Conservation (phyloP, 176 grass and related monocot genomes). For the Phoenix dactylifera region DNA sequence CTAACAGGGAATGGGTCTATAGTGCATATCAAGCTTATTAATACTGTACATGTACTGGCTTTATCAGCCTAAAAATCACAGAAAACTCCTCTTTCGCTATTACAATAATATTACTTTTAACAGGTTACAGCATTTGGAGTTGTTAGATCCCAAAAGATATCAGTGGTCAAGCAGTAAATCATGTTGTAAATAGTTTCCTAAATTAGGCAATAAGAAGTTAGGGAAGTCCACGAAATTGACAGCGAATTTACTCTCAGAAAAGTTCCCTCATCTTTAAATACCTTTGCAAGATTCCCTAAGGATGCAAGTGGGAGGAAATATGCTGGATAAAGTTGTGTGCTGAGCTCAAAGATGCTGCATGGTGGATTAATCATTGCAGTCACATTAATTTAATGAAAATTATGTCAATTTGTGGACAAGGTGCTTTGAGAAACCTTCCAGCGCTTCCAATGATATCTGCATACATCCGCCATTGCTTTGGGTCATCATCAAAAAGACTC, state of each 20-base stretch:
- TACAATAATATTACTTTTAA: too few relatives aligned
- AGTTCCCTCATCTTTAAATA: conserved; percentile 23
- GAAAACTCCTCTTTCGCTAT: too few relatives aligned
- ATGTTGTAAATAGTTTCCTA: too few relatives aligned
- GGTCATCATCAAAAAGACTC: conserved; percentile 88
- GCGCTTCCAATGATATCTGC: conserved; percentile 92
- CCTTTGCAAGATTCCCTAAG: conserved; percentile 90
- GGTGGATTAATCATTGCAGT: conserved; percentile 14
- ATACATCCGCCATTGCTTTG: conserved; percentile 98
- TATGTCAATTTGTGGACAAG: conserved; percentile 12
- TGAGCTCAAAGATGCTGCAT: conserved; percentile 83
- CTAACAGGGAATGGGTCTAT: too few relatives aligned
- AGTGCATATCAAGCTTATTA: too few relatives aligned
- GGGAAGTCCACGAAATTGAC: too few relatives aligned
- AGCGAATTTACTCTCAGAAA: not conserved
- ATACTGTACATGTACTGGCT: too few relatives aligned
- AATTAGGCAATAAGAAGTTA: too few relatives aligned
- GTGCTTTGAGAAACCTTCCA: conserved; percentile 52
- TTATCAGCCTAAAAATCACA: too few relatives aligned
- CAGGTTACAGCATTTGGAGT: too few relatives aligned
- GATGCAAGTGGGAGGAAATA: conserved; percentile 94
- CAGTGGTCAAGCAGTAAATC: too few relatives aligned
- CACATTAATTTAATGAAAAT: not conserved
- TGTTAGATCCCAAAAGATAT: too few relatives aligned
- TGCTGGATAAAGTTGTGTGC: conserved; percentile 67